Evolutionary conservation across 176 grass and related monocot species (phyloP), one percentile per base, ranked within the genome.

Genomic region (Avena insularis): DNA sequence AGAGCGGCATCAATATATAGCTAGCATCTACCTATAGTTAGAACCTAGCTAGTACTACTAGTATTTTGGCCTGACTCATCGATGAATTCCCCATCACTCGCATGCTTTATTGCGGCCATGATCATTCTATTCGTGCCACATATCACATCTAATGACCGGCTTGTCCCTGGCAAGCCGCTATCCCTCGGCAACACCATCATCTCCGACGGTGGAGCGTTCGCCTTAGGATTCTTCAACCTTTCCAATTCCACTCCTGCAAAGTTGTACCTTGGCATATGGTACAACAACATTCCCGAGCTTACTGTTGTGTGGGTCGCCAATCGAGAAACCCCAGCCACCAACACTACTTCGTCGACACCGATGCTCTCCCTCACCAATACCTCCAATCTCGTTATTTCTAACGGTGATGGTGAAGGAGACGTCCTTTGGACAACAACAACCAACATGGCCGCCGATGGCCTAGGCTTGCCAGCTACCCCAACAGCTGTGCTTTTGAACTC

Each of bases 371-470:
- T 69, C 15, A 38, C 14, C 65, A 69, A 69, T 3, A 19, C 33
- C 33, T 9, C 65, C 6, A 69, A 38, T 38, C 65, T 69, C 2
- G 0, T 69, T 19, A 0, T 69, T 16, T 69, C 8, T 0, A 3
- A 69, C 1, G 33, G 65, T 4, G 16, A 17, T 16, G 3, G 29
- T 0, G 33, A 3, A 0, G 15, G 8, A 0, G 7, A 13, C 9
- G 33, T 69, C 33, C 31, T 69, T 38, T 69, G 65, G 65, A 0
- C 33, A 35, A 8, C 15, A 2, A 68, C 65, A 14, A 1, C 65
- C 8, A 69, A 38, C 15, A 3, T 38, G 0, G 0, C 31, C 15
- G 3, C 31, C 29, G 1, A 1, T 1, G 0, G 7, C 7, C 0
- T 10, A 1, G 16, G 65, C 14, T 35, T 14, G 4, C 5, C 29